A percentile compares a stretch with the other conserved stretches of the same genome.
These are phyloP conservation scores for Penicillium sp. DNA, from an alignment of 2,329 filamentous ascomycete genomes.

Conservation along the genomic window DNA sequence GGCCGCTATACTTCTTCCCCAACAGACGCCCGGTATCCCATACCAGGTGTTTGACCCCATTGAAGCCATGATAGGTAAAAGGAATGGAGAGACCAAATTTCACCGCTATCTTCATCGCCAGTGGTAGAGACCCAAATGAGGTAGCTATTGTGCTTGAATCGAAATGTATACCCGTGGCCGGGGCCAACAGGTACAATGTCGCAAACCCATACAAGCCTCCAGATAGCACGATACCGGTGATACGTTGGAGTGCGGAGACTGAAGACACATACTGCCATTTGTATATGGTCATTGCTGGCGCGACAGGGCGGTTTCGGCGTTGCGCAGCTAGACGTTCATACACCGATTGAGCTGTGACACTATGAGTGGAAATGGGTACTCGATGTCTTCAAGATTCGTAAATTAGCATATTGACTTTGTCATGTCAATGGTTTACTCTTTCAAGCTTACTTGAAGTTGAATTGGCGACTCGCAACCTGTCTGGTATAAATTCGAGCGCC, in stretches of 20 bases:
- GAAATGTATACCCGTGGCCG: conserved; percentile 68
- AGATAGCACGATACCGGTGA: conserved; percentile 72
- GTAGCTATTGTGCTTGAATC: conserved; percentile 62
- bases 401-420: background rate
- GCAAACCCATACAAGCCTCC: conserved; percentile 76
- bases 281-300: conserved; percentile 83
- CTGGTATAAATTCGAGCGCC: background rate
- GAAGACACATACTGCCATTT: conserved; percentile 78
- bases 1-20: conserved; percentile 15
- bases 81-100: conserved; percentile 62
- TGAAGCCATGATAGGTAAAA: conserved; percentile 67
- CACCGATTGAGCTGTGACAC: conserved; percentile 6
- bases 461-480: background rate
- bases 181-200: conserved; percentile 74
- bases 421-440: background rate
- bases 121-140: conserved; percentile 61
- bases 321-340: conserved; percentile 65
- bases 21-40: conserved; percentile 61
- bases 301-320: conserved; percentile 75
- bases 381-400: background rate
- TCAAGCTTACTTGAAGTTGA: background rate
- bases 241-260: conserved; percentile 71
- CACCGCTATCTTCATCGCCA: conserved; percentile 56
- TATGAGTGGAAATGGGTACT: background rate
- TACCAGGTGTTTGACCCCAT: conserved; percentile 66